Base-by-base conservation (phyloP, 169 alveolate species). In the Plasmodium malariae region DNA sequence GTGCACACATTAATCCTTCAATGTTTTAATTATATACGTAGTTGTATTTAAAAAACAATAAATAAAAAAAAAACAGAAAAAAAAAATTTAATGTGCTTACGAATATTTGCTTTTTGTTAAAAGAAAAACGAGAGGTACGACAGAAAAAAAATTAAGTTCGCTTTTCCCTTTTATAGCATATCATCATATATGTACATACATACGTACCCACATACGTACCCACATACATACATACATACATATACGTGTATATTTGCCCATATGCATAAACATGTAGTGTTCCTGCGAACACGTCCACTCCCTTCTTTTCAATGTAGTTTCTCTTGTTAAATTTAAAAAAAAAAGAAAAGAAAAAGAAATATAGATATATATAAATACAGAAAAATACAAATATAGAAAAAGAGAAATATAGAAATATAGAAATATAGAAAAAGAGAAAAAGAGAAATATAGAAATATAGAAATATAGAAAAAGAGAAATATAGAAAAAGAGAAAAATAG, bases 391-490 rank as follows among this genome's bases (percentile, higher is more conserved):
- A n/a, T n/a, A n/a, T n/a, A n/a, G n/a, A n/a, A n/a, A n/a, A n/a
- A n/a, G n/a, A n/a, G n/a, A n/a, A n/a, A n/a, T n/a, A n/a, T n/a
- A n/a, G n/a, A n/a, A n/a, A n/a, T n/a, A n/a, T n/a, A n/a, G n/a
- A n/a, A n/a, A n/a, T n/a, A n/a, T n/a, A n/a, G n/a, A n/a, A n/a
- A n/a, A n/a, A n/a, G n/a, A n/a, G n/a, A n/a, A n/a, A n/a, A n/a
- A n/a, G n/a, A n/a, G n/a, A n/a, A n/a, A n/a, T n/a, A n/a, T n/a
- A 9, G 55, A 43, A 43, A 43, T 9, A 7, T 9, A 57, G 69
- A n/a, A 24, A 24, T 7, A 63, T 34, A 63, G 21, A 63, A 30
- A 63, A 37, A 63, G 26, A 63, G 74, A 36, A 63, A 63, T 12
- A 63, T 14, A 30, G 21, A 63, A 63, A 19, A 21, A 67, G 11